These are phyloP conservation scores for Pseudozyma sp. DNA, from an alignment of 1,284 basidiomycete genomes.

Conservation along the genomic window DNA sequence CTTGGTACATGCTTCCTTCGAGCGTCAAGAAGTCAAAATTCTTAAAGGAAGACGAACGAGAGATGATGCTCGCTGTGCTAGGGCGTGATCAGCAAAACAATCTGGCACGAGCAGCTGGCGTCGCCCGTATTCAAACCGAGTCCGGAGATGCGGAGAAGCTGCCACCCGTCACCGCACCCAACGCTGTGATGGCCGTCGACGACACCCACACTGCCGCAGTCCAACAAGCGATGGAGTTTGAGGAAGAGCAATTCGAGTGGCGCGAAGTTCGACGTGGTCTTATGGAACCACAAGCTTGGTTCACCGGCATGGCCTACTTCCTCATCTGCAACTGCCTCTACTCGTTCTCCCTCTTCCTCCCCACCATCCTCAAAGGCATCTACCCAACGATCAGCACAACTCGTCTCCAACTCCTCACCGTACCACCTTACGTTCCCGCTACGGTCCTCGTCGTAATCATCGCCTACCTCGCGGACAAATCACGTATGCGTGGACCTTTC, in stretches of 20 bases:
- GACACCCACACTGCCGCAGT: conserved; percentile 15
- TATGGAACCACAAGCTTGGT: conserved; percentile 55
- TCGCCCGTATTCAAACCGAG: conserved; percentile 7
- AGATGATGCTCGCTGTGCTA: conserved; percentile 72
- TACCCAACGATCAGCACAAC: conserved; percentile 49
- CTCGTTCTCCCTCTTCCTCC: conserved; percentile 49
- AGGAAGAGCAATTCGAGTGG: conserved; percentile 55
- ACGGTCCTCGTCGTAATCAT: conserved; percentile 66
- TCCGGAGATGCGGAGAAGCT: conserved; percentile 21
- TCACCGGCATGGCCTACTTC: conserved; percentile 51
- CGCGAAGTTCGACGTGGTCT: conserved; percentile 49
- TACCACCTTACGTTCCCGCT: conserved; percentile 58
- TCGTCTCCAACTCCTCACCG: conserved; percentile 53
- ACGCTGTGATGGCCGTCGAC: conserved; percentile 7
- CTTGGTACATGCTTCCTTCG: conserved; percentile 75
- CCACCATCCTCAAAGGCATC: conserved; percentile 73
- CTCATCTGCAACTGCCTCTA: conserved; percentile 57
- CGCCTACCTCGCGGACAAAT: conserved; percentile 67
- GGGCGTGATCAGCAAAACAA: conserved; percentile 44
- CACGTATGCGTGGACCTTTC: conserved; percentile 65
- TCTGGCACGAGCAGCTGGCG: conserved; percentile 72
- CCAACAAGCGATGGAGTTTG: conserved; percentile 22
- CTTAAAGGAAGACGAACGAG: conserved; percentile 73
- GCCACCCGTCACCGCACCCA: conserved; percentile 22
- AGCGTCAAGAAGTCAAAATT: conserved; percentile 74